Base-by-base conservation (phyloP, 2,329 filamentous ascomycete genomes). In the Exophiala xenobiotica region DNA sequence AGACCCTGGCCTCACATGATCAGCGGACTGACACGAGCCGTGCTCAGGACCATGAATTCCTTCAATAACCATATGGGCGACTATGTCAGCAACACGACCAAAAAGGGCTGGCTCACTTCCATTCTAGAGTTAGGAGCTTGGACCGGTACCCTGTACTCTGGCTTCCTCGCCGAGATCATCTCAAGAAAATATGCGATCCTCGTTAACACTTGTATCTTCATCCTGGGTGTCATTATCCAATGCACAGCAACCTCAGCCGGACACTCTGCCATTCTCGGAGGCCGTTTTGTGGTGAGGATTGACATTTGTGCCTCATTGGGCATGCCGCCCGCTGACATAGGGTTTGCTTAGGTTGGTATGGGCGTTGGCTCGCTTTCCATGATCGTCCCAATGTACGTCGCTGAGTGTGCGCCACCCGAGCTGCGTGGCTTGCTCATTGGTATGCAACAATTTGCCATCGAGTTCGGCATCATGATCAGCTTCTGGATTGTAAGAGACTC, bases 161-260 rank as follows among this genome's bases (percentile, higher is more conserved):
- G 68, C 23, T 68, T 68, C 41, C 53, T 72, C 9, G 68, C 67
- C 4, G 69, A 72, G 53, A 60, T 64, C 3, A 56, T 68, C 20
- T 67, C 67, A 29, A 65, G 68, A 49, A 65, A 66, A 18, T 53
- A 65, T 3, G 67, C 68, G 1, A 65, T 68, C 3, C 37, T 70
- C 6, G 54, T 67, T 29, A 67, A 65, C 4, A 64, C 65, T n/a
- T 56, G 62, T 2, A 58, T 70, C 5, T 71, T 72, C 54, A 64
- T 64, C 7, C 35, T 70, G 8, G 69, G 69, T 45, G 67, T 70
- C 3, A 65, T 70, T 49, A 64, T 71, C 11, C 67, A 70, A 66
- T 76, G 79, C 1, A 83, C 80, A 44, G 68, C 68, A 1, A 65
- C 63, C 39, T 66, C 68, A 0, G 46, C 56, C 5, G 66, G 64